phyloP scores from a whole-genome alignment of 2,329 filamentous ascomycete genomes.

The Fusarium verrucosum region DNA sequence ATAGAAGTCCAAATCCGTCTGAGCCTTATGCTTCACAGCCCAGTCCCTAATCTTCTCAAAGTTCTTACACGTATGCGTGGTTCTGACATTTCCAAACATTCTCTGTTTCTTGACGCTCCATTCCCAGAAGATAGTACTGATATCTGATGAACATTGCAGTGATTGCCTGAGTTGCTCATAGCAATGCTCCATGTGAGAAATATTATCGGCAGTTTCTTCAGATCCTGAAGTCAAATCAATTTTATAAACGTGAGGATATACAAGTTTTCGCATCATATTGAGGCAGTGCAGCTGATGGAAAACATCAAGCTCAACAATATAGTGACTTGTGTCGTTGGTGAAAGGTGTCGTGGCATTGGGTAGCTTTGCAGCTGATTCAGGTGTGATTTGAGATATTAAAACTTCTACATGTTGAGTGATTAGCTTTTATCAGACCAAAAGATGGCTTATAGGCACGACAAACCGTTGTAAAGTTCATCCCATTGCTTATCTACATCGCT shows the following conservation, averaged over 20 bases:
- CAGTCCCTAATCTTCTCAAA: slow-evolving; percentile 7
- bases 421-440: neutral
- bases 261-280: slow-evolving; percentile 6
- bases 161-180: slow-evolving; percentile 8
- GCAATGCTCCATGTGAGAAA: slow-evolving; percentile 13
- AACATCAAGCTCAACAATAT: slow-evolving; percentile 8
- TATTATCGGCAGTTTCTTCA: slow-evolving; percentile 5
- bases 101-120: slow-evolving; percentile 10
- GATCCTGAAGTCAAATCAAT: slow-evolving; percentile 5
- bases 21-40: slow-evolving; percentile 5
- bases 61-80: slow-evolving; percentile 9
- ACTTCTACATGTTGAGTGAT: neutral
- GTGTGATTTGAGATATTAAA: slow-evolving; percentile 1
- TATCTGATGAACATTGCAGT: slow-evolving; percentile 3
- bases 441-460: neutral
- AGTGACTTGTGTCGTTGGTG: slow-evolving; percentile 10
- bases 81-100: slow-evolving; percentile 7
- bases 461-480: slow-evolving; percentile 2
- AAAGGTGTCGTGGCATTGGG: slow-evolving; percentile 7
- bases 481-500: slow-evolving; percentile 1
- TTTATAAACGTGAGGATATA: neutral
- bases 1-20: slow-evolving; percentile 7
- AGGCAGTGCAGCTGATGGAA: slow-evolving; percentile 10
- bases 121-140: slow-evolving; percentile 7
- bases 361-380: neutral